A percentile compares a stretch with the other conserved stretches of the same genome.
Evolutionary conservation across 495 filamentous ascomycete species (phyloP).

Genomic region (Aspergillus affinis): DNA sequence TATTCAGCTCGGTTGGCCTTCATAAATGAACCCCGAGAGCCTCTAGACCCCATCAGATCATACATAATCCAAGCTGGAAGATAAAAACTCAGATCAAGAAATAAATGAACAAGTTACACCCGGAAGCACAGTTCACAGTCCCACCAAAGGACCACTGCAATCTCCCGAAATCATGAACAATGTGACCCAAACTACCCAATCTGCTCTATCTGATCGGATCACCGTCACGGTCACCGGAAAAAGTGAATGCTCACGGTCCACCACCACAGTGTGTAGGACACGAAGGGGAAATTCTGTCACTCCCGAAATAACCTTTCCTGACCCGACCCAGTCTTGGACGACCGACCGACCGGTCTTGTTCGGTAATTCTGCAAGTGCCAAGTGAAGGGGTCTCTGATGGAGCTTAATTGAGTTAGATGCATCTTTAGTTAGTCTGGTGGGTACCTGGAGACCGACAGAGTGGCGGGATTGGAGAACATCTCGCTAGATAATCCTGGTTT

Average conservation of each 20-base stretch:
- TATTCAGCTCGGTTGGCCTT: not conserved
- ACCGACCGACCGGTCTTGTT: not conserved
- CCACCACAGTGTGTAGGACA: too few relatives aligned
- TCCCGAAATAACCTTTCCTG: too few relatives aligned
- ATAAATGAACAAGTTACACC: not conserved
- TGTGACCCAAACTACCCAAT: too few relatives aligned
- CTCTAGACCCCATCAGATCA: too few relatives aligned
- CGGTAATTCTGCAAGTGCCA: not conserved
- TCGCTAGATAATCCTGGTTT: not conserved
- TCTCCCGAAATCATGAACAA: not conserved
- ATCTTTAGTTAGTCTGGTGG: not conserved
- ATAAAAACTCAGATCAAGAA: too few relatives aligned
- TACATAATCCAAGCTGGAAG: too few relatives aligned
- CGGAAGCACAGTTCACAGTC: not conserved
- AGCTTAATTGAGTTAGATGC: not conserved
- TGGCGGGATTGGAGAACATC: not conserved
- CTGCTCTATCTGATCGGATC: too few relatives aligned
- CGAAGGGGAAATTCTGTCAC: too few relatives aligned
- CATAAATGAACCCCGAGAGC: too few relatives aligned
- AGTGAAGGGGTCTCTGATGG: not conserved
- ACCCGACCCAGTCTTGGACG: too few relatives aligned
- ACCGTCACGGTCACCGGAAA: too few relatives aligned
- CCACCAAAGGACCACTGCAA: not conserved
- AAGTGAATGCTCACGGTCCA: too few relatives aligned
- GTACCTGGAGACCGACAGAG: not conserved